Evolutionary conservation across 2,329 filamentous ascomycete species (phyloP).

Genomic region (Arthrobotrys sinensis): DNA sequence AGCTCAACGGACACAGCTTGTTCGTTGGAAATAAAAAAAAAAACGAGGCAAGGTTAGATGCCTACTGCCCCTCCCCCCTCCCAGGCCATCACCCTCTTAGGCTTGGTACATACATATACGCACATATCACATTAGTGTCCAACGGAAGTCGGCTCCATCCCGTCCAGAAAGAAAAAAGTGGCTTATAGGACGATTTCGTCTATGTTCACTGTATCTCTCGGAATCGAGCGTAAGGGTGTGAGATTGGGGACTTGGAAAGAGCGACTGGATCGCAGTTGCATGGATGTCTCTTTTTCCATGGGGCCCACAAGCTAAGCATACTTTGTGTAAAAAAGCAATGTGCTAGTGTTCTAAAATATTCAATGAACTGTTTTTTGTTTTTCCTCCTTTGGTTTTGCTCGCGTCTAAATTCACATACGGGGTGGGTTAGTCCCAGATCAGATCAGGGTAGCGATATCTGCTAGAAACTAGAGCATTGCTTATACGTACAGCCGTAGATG

Average conservation of each 20-base stretch:
- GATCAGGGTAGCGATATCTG: background rate
- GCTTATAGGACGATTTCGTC: background rate
- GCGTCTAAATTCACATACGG: background rate
- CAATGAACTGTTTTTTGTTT: background rate
- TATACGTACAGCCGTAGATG: slow-evolving; percentile 3
- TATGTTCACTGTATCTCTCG: no score
- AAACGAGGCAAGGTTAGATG: slow-evolving; percentile 45
- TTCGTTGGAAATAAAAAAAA: background rate
- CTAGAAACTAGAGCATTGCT: slow-evolving; percentile 1
- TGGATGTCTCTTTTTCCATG: background rate
- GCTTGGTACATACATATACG: slow-evolving; percentile 10
- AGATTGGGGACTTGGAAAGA: background rate
- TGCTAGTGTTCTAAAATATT: background rate
- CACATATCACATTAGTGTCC: slow-evolving; percentile 11
- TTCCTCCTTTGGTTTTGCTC: background rate
- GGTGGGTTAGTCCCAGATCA: background rate
- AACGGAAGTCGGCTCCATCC: slow-evolving; percentile 42
- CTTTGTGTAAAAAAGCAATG: background rate
- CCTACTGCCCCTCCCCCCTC: slow-evolving; percentile 1
- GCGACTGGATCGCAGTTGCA: background rate
- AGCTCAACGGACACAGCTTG: slow-evolving; percentile 8
- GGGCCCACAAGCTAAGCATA: background rate
- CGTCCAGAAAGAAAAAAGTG: slow-evolving; percentile 12
- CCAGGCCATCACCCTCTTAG: background rate
- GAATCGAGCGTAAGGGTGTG: background rate